phyloP scores from a whole-genome alignment of 2,329 filamentous ascomycete species.

The Ceratocystiopsis sp. region DNA sequence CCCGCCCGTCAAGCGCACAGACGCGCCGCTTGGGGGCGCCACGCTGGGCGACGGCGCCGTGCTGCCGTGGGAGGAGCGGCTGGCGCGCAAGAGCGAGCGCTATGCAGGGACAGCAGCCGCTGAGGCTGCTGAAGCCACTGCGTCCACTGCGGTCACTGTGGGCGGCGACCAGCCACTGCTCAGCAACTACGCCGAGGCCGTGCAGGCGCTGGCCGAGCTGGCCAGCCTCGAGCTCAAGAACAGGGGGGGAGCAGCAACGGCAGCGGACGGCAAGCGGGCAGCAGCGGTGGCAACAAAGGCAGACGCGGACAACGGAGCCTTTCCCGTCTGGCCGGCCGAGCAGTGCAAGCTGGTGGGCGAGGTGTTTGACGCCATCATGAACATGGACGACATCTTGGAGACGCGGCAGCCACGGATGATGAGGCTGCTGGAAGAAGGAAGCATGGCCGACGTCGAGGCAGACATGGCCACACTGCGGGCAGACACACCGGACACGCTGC shows the following conservation, averaged over 20 bases:
- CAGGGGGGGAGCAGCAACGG: too few relatives aligned
- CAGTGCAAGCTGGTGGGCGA: constrained; percentile 12
- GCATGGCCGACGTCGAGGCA: background rate
- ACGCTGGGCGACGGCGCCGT: constrained; percentile 3
- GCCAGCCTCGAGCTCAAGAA: constrained; percentile 6
- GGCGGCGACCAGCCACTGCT: constrained; percentile 5
- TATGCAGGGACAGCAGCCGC: background rate
- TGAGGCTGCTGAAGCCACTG: too few relatives aligned
- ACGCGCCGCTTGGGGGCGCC: constrained; percentile 3
- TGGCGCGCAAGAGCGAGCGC: constrained; percentile 1
- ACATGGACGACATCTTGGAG: constrained; percentile 9
- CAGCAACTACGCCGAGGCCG: constrained; percentile 1
- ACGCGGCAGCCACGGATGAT: constrained; percentile 1
- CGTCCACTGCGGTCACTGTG: too few relatives aligned
- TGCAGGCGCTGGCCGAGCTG: too few relatives aligned
- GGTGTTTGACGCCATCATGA: constrained; percentile 14
- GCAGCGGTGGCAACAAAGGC: too few relatives aligned
- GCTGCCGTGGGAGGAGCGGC: constrained; percentile 3
- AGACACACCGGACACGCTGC: background rate
- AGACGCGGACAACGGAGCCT: background rate
- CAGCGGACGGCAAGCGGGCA: too few relatives aligned
- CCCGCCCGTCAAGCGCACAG: background rate
- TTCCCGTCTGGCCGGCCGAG: constrained; percentile 10
- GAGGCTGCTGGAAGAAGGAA: background rate
- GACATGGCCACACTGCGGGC: too few relatives aligned